Evolutionary conservation across 768 basidiomycete genomes (phyloP).

Genomic region (Trametes cinnabarina): DNA sequence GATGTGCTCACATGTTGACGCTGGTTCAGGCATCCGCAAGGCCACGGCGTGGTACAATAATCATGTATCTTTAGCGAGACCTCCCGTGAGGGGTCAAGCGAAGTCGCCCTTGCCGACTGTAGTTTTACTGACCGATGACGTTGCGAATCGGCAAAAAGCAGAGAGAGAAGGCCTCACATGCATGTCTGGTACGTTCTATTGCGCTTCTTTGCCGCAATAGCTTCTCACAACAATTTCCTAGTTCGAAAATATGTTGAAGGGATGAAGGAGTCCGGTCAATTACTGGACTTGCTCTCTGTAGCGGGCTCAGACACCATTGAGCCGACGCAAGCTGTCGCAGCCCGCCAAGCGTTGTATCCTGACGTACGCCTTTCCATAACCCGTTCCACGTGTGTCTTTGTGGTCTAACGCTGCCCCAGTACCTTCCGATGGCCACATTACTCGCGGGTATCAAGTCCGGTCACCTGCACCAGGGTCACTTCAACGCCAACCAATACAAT

Average conservation of each 20-base stretch:
- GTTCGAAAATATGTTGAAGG: constrained; percentile 82
- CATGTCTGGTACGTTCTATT: constrained; percentile 51
- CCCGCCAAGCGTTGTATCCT: constrained; percentile 64
- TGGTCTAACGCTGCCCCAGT: constrained; percentile 44
- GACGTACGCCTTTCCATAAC: constrained; percentile 48
- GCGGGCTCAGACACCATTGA: constrained; percentile 62
- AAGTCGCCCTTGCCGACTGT: constrained; percentile 52
- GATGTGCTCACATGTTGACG: neutral
- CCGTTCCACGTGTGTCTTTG: neutral
- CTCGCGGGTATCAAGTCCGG: constrained; percentile 84
- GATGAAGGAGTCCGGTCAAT: constrained; percentile 56
- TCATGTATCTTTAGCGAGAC: constrained; percentile 58
- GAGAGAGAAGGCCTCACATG: constrained; percentile 58
- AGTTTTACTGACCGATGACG: constrained; percentile 88
- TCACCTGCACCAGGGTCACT: constrained; percentile 86
- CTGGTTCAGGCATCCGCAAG: constrained; percentile 77
- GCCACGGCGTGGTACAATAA: constrained; percentile 84
- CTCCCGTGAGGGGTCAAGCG: constrained; percentile 50
- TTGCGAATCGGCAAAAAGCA: constrained; percentile 77
- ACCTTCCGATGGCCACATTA: constrained; percentile 69
- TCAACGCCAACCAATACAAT: constrained; percentile 94
- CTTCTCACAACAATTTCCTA: constrained; percentile 27
- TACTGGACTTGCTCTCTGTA: constrained; percentile 81
- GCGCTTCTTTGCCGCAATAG: neutral
- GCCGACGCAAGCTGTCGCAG: constrained; percentile 53